phyloP scores from a whole-genome alignment of 768 basidiomycete genomes.

The Mycena belliarum region DNA sequence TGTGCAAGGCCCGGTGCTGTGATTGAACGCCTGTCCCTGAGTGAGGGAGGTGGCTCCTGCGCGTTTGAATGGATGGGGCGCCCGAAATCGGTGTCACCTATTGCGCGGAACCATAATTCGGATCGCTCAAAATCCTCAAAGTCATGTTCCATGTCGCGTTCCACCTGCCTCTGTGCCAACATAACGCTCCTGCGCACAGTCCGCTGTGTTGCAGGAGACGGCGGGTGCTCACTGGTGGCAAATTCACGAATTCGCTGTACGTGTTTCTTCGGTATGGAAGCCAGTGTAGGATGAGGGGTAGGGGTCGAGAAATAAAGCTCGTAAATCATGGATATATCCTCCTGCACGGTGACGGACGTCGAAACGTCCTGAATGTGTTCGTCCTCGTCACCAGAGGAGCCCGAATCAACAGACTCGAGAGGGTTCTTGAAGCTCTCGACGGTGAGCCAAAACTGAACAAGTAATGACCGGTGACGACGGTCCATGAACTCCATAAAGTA shows the following conservation, averaged over 20 bases:
- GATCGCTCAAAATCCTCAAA: constrained; percentile 87
- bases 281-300: constrained; percentile 57
- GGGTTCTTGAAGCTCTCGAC: constrained; percentile 99
- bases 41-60: constrained; percentile 15
- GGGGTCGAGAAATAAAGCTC: constrained; percentile 79
- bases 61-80: constrained; percentile 18
- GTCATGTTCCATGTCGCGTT: constrained; percentile 88
- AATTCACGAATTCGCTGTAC: constrained; percentile 70
- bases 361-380: constrained; percentile 56
- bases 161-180: constrained; percentile 81
- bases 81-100: constrained; percentile 63
- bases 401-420: constrained; percentile 78
- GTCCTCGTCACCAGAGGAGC: constrained; percentile 61
- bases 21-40: constrained; percentile 11
- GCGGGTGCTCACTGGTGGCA: constrained; percentile 48
- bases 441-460: constrained; percentile 97
- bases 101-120: constrained; percentile 90
- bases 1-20: constrained; percentile 18
- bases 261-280: constrained; percentile 69
- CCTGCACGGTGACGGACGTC: constrained; percentile 64
- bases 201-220: constrained; percentile 44
- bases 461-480: constrained; percentile 74
- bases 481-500: constrained; percentile 99
- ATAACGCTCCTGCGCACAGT: constrained; percentile 79
- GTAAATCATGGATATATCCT: constrained; percentile 89